Conservation (phyloP, 495 filamentous ascomycete genomes). For the Cercophora sp. region DNA sequence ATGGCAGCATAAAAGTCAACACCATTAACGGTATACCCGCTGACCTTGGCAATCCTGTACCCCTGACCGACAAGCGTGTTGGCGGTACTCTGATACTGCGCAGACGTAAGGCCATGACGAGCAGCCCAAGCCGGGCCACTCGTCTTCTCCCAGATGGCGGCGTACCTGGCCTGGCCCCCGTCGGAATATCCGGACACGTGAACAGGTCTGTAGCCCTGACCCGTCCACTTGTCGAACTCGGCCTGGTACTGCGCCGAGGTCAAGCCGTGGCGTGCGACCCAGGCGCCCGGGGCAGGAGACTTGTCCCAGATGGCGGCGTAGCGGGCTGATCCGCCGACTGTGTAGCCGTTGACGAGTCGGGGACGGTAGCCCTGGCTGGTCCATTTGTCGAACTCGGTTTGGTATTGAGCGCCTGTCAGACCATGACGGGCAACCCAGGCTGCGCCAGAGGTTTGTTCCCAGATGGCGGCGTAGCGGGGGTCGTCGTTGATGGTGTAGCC, state of each 20-base stretch:
- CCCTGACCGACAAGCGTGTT: background rate
- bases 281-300: background rate
- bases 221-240: background rate
- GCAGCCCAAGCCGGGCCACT: background rate
- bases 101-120: background rate
- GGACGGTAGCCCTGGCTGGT: background rate
- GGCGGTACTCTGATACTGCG: background rate
- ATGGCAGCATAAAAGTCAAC: background rate
- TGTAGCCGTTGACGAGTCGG: background rate
- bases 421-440: background rate
- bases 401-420: background rate
- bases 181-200: background rate
- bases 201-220: background rate
- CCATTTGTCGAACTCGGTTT: background rate
- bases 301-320: constrained; percentile 6
- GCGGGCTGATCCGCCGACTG: background rate
- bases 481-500: constrained; percentile 4
- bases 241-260: background rate
- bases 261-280: background rate
- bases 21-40: background rate
- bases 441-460: background rate
- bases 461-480: constrained; percentile 6
- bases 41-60: background rate
- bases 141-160: background rate
- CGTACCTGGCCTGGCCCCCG: background rate